Base-by-base conservation (phyloP, 2,329 filamentous ascomycete species). In the Atkinsonella texensis region DNA sequence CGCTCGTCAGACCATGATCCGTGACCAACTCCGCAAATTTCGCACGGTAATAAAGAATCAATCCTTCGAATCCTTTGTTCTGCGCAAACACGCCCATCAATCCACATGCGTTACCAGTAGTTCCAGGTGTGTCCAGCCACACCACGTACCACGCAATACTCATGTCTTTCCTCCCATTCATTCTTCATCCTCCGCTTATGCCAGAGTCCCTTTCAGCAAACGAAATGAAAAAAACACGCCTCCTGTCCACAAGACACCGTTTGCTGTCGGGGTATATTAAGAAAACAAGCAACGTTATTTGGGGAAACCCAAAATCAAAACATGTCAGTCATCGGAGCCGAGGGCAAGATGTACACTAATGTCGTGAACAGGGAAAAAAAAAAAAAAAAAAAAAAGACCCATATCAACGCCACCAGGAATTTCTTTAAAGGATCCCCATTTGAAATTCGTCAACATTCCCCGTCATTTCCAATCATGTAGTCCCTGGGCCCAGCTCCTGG, bases 211-310 rank as follows among this genome's bases (percentile, higher is more conserved):
- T 15, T 15, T 15, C 11, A 38, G 35, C 35, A 38, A 38, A 38
- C 35, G 35, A 38, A 15, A 12, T 38, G 35, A 15, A 38, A 15
- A 38, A 38, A 38, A 38, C 43, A 45, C 28, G 23, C 42, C 42
- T 20, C 42, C 42, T 35, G 12, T 7, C 38, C 10, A 8, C 11
- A 9, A 32, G 43, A 31, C 17, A 20, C 46, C 20, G 15, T 20
- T 32, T 49, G 31, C 38, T 49, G 35, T 41, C 38, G 47, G 38
- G 47, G 33, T 49, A 49, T 49, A 41, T 18, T 13, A 45, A 28
- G 12, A 45, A 45, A 20, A 35, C 12, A 13, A 6, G n/a, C 28
- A 20, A 35, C 12, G 12, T 18, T 20, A 8, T 20, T 17, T 13
- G 12, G 17, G 39, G n/a, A 48, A 39, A 20, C 9, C 32, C 17